Evolutionary conservation across 2,329 filamentous ascomycete species (phyloP).

Genomic region (Epichloe aotearoae): DNA sequence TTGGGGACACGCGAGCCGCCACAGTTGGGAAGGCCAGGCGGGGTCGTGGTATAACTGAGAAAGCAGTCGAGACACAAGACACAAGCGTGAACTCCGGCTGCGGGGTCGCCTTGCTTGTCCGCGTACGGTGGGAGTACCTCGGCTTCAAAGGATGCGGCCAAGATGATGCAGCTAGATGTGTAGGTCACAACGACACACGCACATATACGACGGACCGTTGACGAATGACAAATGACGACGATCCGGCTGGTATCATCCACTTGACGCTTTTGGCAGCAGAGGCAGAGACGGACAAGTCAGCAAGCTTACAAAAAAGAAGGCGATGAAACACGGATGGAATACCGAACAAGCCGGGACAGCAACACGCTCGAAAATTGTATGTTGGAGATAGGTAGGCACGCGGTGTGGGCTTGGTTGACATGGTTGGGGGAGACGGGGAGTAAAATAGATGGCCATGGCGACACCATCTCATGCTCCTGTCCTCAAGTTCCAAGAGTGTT

Average conservation of each 20-base stretch:
- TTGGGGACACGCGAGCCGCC: conserved; percentile 2
- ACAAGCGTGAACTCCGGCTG: neutral
- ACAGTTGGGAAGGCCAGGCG: conserved; percentile 2
- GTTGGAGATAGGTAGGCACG: neutral
- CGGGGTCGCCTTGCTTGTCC: neutral
- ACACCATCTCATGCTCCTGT: neutral
- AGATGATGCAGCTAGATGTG: neutral
- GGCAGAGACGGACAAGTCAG: neutral
- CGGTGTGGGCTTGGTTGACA: neutral
- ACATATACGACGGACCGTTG: neutral
- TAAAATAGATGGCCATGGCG: neutral
- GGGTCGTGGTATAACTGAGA: neutral
- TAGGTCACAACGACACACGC: neutral
- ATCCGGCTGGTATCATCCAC: neutral
- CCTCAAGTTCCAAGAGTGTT: neutral
- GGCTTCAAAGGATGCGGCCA: too few relatives aligned
- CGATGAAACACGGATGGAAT: conserved; percentile 1
- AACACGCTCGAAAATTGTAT: neutral
- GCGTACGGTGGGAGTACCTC: neutral
- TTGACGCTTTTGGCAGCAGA: neutral
- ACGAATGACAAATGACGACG: neutral
- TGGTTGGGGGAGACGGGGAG: neutral
- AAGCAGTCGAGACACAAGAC: neutral
- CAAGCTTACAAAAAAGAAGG: neutral
- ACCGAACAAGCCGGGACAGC: conserved; percentile 3